Evolutionary conservation across 371 early-diverging fungal species (phyloP), one percentile per base, ranked within the genome.

Genomic region (Apophysomyces elegans): DNA sequence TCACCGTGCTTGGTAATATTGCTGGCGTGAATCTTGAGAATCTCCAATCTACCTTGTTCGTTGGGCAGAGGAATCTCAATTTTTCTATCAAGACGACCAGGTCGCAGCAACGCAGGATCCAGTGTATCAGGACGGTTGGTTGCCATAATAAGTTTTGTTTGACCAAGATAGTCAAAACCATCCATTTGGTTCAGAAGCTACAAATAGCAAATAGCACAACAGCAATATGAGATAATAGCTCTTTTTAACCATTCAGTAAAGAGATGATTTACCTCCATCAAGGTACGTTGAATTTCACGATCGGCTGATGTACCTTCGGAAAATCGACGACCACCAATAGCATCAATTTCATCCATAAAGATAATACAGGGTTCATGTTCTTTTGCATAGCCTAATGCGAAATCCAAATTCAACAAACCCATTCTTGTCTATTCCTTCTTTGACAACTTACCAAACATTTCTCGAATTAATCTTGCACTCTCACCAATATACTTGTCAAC

Each of bases 341-440:
- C 99, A 86, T 99, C 99, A 71, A 99, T 99, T 81, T 99, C 99
- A 80, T 99, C 99, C 98, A 99, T 96, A 77, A 99, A 99, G 60
- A 99, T 99, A 72, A 99, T 98, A 83, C 99, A 99, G n/a, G 99
- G 99, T 69, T 98, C 97, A 77, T 98, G 99, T 68, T 97, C 96
- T 72, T 92, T 93, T 45, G 99, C 99, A 80, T 99, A 99, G 0
- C 93, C 94, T 50, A 11, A 41, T 90, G 60, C 7, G 66, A 1
- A 38, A 46, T 47, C 46, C 32, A 45, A 4, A 1, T 47, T 9
- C 37, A 35, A 59, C 32, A 56, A 4, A 1, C 57, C 13, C 37
- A 35, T 43, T 32, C 7, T 16, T 43, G 37, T 35, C 13, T 21
- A 37, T 62, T 14, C 37, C 16, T 1, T 16, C 46, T 32, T 16